Evolutionary conservation across 1,139 yeast genomes (phyloP), one percentile per base, ranked within the genome.

Genomic region (Lodderomyces metapsilosis): DNA sequence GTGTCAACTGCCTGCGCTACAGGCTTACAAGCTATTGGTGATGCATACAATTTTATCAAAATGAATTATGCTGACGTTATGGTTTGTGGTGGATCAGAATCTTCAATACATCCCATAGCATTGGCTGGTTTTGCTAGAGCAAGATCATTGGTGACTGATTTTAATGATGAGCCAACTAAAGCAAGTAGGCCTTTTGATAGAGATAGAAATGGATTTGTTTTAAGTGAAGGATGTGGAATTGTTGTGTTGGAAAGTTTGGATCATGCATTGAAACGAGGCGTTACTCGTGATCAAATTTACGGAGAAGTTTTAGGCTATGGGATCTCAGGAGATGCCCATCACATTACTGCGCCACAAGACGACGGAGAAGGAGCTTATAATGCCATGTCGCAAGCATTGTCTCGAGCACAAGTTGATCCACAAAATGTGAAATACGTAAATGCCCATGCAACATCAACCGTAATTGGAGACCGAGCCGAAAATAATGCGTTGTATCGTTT

Each of bases 1-100:
- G 94, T 84, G 0, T 79, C 96, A 1, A 89, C 98, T 0, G 98
- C 98, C 0, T 94, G 99, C 67, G 96, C 98, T 3, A 89, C 98
- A 0, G 99, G 99, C 0, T 78, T 87, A 23, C 95, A 92, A 57
- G 79, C 97, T 0, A 83, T 94, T 43, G 98, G 98, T 2, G 99
- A 94, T 57, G 97, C 96, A 0, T 79, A 73, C 51, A 79, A 91
- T 52, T 84, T 89, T 57, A 87, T 94, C 45, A 68, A 74, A 47
- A 80, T 82, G 45, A 95, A 88, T 2, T 85, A 85, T 66, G 88
- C 94, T 7, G 83, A 89, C 50, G 86, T 84, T 7, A 88, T 91
- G 82, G 72, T 94, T 2, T 94, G 96, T 15, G 98, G 98, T 12
- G 95, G 97, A 1, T 71, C 96, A 2, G 99, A 94, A 58, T 83